Base-by-base conservation (phyloP, 352 stramenopile species). In the Pythium brassicae region DNA sequence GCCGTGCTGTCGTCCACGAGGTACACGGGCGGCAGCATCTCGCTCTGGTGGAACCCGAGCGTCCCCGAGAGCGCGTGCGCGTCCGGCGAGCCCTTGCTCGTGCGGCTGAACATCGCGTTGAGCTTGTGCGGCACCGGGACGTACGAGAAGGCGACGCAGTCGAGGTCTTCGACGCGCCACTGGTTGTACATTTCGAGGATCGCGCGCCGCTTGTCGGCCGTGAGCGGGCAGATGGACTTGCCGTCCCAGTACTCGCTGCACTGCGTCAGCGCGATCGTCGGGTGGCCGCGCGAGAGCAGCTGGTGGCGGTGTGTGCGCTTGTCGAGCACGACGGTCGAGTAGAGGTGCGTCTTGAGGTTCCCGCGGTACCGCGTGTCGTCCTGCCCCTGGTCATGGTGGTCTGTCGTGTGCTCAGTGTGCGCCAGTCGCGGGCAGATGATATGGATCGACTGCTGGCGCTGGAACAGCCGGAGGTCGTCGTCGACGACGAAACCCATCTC, bases 181-280 rank as follows among this genome's bases (percentile, higher is more conserved):
- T 95, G 85, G 53, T 92, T 88, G 64, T 93, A 95, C 83, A 95
- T 93, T 20, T 95, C 85, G 19, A 92, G 65, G 47, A 95, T 95
- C 19, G 69, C 60, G 7, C 78, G 81, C 42, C 87, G 72, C 60
- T 89, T 93, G 20, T 95, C 85, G 34, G 52, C 82, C 55, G 77
- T 91, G 15, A 95, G 59, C 8, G 85, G 85, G 42, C 85, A 95
- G 39, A 95, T 95, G 1, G 81, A 92, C 47, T 93, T 92, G 27
- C 85, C 85, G 54, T 95, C 85, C 85, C 85, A 95, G 57, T 91
- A 93, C 55, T 95, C 85, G 48, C 67, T 88, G 59, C 83, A 93
- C 39, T 92, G 83, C 7, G 81, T 70, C 10, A 93, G 56, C 10
- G 83, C 72, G 9, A 93, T 69, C 6, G 78, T 87, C 19, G 83